A percentile compares a stretch with the other conserved stretches of the same genome.
Conservation (phyloP, 2,329 filamentous ascomycete genomes). For the Amauroascus verrucosus region DNA sequence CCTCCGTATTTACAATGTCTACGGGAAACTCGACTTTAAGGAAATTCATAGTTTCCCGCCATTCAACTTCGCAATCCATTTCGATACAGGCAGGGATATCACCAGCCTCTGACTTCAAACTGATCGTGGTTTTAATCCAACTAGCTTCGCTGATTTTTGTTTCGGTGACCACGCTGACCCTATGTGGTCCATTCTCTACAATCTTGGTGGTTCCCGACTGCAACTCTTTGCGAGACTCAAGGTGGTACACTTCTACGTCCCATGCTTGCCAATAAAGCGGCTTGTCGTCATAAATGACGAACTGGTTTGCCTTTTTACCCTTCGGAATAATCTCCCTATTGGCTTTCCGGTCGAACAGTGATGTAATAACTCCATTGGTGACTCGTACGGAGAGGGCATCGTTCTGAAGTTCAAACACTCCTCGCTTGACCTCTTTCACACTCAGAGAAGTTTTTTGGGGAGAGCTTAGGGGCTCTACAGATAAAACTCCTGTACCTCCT, state of each 20-base stretch:
- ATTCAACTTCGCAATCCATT: slow-evolving; percentile 79
- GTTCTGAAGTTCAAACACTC: slow-evolving; percentile 71
- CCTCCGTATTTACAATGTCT: slow-evolving; percentile 79
- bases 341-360: slow-evolving; percentile 63
- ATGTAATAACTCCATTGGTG: slow-evolving; percentile 66
- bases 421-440: slow-evolving; percentile 44
- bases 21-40: slow-evolving; percentile 98
- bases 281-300: slow-evolving; percentile 94
- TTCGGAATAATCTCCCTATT: slow-evolving; percentile 67
- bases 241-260: slow-evolving; percentile 95
- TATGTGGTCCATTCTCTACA: slow-evolving; percentile 59
- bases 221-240: slow-evolving; percentile 74
- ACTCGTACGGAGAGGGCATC: slow-evolving; percentile 64
- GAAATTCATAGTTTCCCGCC: slow-evolving; percentile 95
- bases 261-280: slow-evolving; percentile 95
- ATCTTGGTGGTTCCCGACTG: slow-evolving; percentile 58
- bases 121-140: slow-evolving; percentile 77
- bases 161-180: slow-evolving; percentile 70
- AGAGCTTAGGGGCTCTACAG: slow-evolving; percentile 23
- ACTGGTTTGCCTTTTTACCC: slow-evolving; percentile 70
- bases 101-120: slow-evolving; percentile 58
- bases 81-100: slow-evolving; percentile 62
- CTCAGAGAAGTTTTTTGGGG: slow-evolving; percentile 29
- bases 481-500: slow-evolving; percentile 39
- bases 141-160: slow-evolving; percentile 81